phyloP scores from a whole-genome alignment of 495 filamentous ascomycete genomes.

The Pyrenula massariospora region DNA sequence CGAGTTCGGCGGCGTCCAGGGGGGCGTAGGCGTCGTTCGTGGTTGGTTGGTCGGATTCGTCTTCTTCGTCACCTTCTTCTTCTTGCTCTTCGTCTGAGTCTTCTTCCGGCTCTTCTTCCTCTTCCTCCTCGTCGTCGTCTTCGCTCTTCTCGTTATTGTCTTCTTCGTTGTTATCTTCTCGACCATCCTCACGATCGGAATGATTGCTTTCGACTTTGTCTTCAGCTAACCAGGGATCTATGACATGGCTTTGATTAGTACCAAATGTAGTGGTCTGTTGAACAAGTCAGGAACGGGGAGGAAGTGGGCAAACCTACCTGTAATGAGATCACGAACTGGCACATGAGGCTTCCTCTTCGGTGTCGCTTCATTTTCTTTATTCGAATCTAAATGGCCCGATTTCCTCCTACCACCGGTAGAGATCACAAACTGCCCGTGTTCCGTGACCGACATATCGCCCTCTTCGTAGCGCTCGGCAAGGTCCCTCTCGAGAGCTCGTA shows the following conservation, averaged over 20 bases:
- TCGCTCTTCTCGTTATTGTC: not conserved
- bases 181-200: not conserved
- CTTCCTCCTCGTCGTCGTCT: constrained; percentile 16
- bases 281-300: too few relatives aligned
- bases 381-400: too few relatives aligned
- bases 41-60: not conserved
- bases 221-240: too few relatives aligned
- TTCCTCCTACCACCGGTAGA: not conserved
- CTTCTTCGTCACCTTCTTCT: not conserved
- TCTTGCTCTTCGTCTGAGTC: constrained; percentile 9
- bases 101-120: constrained; percentile 32
- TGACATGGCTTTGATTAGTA: too few relatives aligned
- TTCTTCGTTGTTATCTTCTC: not conserved
- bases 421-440: not conserved
- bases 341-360: too few relatives aligned
- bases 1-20: too few relatives aligned
- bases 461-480: not conserved
- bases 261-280: too few relatives aligned
- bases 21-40: too few relatives aligned
- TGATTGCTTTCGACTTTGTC: not conserved
- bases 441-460: not conserved
- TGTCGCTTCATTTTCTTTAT: too few relatives aligned
- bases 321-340: too few relatives aligned
- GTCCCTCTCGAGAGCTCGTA: not conserved
- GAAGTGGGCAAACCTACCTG: too few relatives aligned